A percentile compares a stretch with the other conserved stretches of the same genome.
These are phyloP conservation scores for Cladosporium sp. DNA, from an alignment of 2,329 filamentous ascomycete species.

Conservation along the genomic window DNA sequence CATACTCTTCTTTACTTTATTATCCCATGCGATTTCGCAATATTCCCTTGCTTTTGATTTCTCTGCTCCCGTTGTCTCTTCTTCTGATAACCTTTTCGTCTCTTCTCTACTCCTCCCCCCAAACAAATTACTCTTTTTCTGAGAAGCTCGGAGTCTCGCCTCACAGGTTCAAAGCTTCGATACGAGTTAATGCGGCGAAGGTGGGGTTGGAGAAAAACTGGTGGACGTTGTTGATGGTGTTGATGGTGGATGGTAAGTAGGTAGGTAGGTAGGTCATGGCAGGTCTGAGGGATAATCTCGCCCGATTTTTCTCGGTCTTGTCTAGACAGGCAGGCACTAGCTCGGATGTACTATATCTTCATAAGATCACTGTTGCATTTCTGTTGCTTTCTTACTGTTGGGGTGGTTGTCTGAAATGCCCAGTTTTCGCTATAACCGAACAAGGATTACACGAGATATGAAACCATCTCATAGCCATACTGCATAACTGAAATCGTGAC, in stretches of 20 bases:
- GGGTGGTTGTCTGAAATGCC: too few species aligned
- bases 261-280: not conserved
- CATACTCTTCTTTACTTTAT: not conserved
- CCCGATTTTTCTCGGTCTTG: too few species aligned
- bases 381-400: too few species aligned
- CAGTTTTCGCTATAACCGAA: too few species aligned
- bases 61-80: too few species aligned
- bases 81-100: too few species aligned
- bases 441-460: too few species aligned
- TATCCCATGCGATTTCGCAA: slow-evolving; percentile 8
- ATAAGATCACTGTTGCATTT: too few species aligned
- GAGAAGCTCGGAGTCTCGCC: not conserved
- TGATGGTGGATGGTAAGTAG: not conserved
- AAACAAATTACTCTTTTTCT: not conserved
- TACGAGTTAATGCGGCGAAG: slow-evolving; percentile 9
- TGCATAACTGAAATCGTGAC: too few species aligned
- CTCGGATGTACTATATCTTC: slow-evolving; percentile 12
- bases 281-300: too few species aligned
- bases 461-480: too few species aligned
- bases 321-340: too few species aligned
- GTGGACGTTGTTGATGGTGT: not conserved
- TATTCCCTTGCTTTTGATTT: slow-evolving; percentile 4
- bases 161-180: slow-evolving; percentile 3
- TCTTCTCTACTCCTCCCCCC: not conserved
- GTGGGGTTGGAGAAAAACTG: not conserved